phyloP scores from a whole-genome alignment of 768 basidiomycete genomes.

The Podaxis sp. region DNA sequence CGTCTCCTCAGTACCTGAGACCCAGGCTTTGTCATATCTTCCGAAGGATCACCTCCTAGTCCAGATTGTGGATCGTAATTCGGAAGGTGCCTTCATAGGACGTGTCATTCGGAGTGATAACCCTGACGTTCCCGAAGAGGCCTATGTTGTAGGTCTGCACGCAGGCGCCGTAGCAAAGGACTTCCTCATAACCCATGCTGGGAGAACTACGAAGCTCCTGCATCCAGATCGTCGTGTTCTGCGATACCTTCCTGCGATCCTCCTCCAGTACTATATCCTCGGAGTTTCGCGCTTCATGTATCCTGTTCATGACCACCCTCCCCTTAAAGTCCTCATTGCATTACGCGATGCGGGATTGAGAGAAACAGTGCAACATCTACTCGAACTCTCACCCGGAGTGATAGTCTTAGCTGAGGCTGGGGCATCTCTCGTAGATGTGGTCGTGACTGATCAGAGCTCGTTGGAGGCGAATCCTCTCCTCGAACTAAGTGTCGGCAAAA shows the following conservation, averaged over 20 bases:
- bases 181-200: background rate
- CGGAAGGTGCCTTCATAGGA: background rate
- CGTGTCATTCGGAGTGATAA: background rate
- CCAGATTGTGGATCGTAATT: background rate
- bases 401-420: background rate
- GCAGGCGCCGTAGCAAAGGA: background rate
- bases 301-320: background rate
- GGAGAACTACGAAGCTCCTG: background rate
- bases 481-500: conserved; percentile 10
- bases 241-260: background rate
- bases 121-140: background rate
- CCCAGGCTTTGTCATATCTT: background rate
- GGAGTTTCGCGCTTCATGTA: conserved; percentile 4
- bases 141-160: background rate
- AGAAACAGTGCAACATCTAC: background rate
- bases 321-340: background rate
- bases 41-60: background rate
- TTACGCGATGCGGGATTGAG: background rate
- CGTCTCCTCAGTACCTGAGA: background rate
- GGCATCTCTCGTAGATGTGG: conserved; percentile 10
- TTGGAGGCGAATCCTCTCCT: background rate
- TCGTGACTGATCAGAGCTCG: background rate
- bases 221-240: background rate
- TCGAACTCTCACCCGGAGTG: background rate
- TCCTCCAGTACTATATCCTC: background rate